Evolutionary conservation across 1,139 yeast species (phyloP).

Genomic region (Yamadazyma triangularis): DNA sequence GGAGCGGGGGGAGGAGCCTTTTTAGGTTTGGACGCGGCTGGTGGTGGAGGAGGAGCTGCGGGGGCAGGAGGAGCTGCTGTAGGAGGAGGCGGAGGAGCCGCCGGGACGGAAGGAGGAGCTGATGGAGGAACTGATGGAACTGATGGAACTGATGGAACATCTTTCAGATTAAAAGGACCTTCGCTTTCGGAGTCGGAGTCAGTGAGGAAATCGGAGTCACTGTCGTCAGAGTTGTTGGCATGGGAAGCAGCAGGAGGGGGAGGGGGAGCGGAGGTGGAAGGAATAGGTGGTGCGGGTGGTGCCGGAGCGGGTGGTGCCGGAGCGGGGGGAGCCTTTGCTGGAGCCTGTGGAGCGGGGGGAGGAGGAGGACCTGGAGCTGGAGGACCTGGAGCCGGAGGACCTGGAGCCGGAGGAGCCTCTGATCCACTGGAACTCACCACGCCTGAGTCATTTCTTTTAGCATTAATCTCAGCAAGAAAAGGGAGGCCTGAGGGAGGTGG

Average conservation of each 20-base stretch:
- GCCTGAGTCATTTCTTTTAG: slow-evolving; percentile 31
- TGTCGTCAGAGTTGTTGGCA: too few relatives aligned
- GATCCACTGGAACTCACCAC: too few relatives aligned
- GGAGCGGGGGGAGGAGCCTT: slow-evolving; percentile 18
- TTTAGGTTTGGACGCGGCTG: slow-evolving; percentile 8
- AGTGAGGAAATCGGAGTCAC: too few relatives aligned
- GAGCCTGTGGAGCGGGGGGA: slow-evolving; percentile 11
- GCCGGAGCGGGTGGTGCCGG: slow-evolving; percentile 12
- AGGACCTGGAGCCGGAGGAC: slow-evolving; percentile 10
- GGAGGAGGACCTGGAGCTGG: slow-evolving; percentile 14
- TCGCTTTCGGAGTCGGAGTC: too few relatives aligned
- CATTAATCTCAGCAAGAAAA: slow-evolving; percentile 39
- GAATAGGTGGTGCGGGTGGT: slow-evolving; percentile 10
- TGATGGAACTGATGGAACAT: too few relatives aligned
- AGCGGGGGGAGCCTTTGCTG: too few relatives aligned
- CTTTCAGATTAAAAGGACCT: too few relatives aligned
- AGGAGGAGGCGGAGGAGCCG: slow-evolving; percentile 9
- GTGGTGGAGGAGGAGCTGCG: slow-evolving; percentile 8
- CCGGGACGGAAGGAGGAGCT: slow-evolving; percentile 15
- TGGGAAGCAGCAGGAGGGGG: slow-evolving; percentile 7
- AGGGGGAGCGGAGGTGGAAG: slow-evolving; percentile 7
- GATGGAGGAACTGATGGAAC: slow-evolving; percentile 12
- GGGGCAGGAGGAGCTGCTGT: slow-evolving; percentile 9
- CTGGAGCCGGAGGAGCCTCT: slow-evolving; percentile 11
- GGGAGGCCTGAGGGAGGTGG: slow-evolving; percentile 31